Conservation (phyloP, 2,329 filamentous ascomycete species). For the Fusarium sp. region DNA sequence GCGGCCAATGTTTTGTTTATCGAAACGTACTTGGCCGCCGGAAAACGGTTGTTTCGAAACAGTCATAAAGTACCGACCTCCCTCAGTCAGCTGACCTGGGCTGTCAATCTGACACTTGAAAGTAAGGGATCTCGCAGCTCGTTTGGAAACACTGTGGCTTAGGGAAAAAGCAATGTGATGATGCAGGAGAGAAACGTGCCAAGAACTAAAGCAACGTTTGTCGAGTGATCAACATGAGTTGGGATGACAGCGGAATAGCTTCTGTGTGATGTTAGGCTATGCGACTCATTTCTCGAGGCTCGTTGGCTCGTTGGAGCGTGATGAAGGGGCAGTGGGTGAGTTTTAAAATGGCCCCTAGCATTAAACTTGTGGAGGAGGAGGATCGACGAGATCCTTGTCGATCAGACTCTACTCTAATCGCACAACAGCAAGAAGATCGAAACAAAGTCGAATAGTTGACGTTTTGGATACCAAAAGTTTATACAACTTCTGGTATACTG, state of each 20-base stretch:
- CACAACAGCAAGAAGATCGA: not conserved
- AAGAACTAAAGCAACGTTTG: not conserved
- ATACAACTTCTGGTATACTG: not conserved
- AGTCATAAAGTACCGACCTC: not conserved
- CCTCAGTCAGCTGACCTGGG: not conserved
- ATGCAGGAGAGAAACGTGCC: not conserved
- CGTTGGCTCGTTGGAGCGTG: not conserved
- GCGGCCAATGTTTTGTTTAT: not conserved
- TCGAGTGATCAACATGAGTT: slow-evolving; percentile 6
- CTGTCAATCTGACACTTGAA: not conserved
- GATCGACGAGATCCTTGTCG: slow-evolving; percentile 36
- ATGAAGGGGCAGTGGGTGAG: slow-evolving; percentile 15
- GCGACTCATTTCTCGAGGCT: not conserved
- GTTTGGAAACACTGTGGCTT: not conserved
- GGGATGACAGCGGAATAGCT: slow-evolving; percentile 39
- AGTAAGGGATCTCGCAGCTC: not conserved
- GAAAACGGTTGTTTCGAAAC: not conserved
- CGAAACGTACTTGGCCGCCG: not conserved
- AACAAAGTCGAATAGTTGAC: not conserved
- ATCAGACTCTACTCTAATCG: not conserved
- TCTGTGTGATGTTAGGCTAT: slow-evolving; percentile 6
- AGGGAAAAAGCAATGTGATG: not conserved
- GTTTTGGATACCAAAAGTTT: not conserved
- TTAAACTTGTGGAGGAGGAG: slow-evolving; percentile 22
- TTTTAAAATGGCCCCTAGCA: slow-evolving; percentile 20